These are phyloP conservation scores for Lactarius trivialis DNA, from an alignment of 768 basidiomycete genomes.

Conservation along the genomic window DNA sequence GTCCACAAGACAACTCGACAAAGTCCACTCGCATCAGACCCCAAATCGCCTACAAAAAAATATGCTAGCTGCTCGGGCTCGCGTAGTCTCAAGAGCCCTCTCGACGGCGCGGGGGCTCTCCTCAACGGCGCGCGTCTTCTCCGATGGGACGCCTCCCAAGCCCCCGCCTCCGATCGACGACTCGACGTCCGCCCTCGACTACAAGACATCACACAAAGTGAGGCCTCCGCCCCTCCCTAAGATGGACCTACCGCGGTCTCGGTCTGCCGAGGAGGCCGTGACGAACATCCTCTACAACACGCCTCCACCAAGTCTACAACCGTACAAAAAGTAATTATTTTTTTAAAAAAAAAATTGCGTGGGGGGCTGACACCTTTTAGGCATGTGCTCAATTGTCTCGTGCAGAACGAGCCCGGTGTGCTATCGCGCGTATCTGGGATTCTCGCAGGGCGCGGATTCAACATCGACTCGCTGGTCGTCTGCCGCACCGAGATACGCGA, in stretches of 20 bases:
- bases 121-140: constrained; percentile 18
- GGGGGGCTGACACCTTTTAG: constrained; percentile 46
- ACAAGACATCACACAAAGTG: constrained; percentile 65
- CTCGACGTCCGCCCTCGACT: constrained; percentile 92
- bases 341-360: too few relatives aligned
- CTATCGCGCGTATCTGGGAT: constrained; percentile 96
- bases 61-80: constrained; percentile 17
- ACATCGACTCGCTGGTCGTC: constrained; percentile 97
- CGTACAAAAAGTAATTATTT: constrained; percentile 79
- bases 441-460: constrained; percentile 94
- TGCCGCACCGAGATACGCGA: constrained; percentile 97
- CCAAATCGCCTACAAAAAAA: neutral
- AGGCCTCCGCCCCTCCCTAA: constrained; percentile 81
- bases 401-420: constrained; percentile 99
- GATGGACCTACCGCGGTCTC: constrained; percentile 75
- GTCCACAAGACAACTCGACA: too few relatives aligned
- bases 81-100: constrained; percentile 5
- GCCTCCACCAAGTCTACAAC: constrained; percentile 83
- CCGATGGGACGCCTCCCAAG: constrained; percentile 41
- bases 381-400: constrained; percentile 94
- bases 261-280: constrained; percentile 92
- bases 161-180: constrained; percentile 82
- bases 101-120: constrained; percentile 25
- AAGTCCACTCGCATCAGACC: neutral
- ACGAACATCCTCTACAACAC: constrained; percentile 98